Evolutionary conservation across 495 filamentous ascomycete genomes (phyloP), one percentile per base, ranked within the genome.

Genomic region (Podospora tetraspora): DNA sequence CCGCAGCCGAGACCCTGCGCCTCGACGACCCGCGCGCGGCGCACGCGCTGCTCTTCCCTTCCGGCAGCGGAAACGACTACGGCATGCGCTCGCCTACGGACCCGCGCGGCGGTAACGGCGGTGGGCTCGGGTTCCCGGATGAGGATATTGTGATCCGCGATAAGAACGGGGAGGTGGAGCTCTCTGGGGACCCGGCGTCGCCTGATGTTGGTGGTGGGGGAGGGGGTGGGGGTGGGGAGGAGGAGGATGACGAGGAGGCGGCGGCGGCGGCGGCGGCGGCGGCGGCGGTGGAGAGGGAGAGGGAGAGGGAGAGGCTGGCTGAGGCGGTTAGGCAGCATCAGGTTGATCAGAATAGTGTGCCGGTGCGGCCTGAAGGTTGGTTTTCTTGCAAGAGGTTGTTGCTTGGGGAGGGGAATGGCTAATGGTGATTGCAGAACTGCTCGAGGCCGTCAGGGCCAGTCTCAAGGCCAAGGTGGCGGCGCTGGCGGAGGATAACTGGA

Each of bases 401-500:
- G 6, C 5, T 43, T 22, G 23, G 2, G 21, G 62, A 25, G 16
- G 25, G 12, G 29, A 21, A 12, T 13, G 63, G 30, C 29, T 27
- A 13, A 21, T 21, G 29, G 43, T 59, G 43, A 61, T 59, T 64
- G 29, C 70, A 91, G 92, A 94, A 77, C 82, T 94, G 5, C 78
- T 92, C n/a, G 85, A 87, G 66, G 85, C 88, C 2, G 84, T 94
- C 63, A 85, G 87, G 69, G 84, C 88, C n/a, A 92, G 88, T 73
- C 81, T 95, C 60, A 83, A 85, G 72, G 84, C 84, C 32, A 91
- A 93, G 70, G 89, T 89, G 13, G 87, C 88, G 4, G 86, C 89
- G 4, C 74, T 97, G 66, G 84, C 90, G 24, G 90, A 95, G 58
- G 93, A 97, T 69, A 91, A 90, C 70, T 97, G 93, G 93, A 94